These are phyloP conservation scores for Globisporangium lucens DNA, from an alignment of 352 stramenopile species.

Conservation along the genomic window DNA sequence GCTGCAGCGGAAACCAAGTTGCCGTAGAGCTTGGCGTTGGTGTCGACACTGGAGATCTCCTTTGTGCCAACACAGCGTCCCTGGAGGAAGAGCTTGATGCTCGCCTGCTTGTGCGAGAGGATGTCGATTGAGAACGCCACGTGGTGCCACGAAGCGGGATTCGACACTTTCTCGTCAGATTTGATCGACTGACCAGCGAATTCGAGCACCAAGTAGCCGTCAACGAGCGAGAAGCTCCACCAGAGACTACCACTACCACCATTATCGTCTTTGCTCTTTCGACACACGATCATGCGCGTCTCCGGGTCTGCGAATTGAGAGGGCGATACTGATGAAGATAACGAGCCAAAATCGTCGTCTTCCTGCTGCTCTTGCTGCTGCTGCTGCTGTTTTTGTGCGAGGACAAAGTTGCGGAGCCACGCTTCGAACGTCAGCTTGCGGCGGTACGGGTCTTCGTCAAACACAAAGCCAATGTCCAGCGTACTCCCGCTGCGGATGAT, in stretches of 20 bases:
- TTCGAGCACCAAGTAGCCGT: constrained; percentile 42
- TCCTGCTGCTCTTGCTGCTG: constrained; percentile 36
- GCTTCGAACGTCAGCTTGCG: constrained; percentile 72
- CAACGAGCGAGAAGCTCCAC: constrained; percentile 48
- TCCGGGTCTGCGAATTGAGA: constrained; percentile 8
- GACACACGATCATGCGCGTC: constrained; percentile 14
- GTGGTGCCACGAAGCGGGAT: constrained; percentile 53
- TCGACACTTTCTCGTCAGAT: constrained; percentile 40
- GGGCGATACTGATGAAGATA: not conserved
- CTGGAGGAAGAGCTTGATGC: constrained; percentile 61
- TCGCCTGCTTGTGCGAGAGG: constrained; percentile 39
- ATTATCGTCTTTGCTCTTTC: constrained; percentile 10
- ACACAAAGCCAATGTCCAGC: constrained; percentile 63
- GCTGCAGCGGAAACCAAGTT: not conserved
- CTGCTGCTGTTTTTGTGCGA: constrained; percentile 31
- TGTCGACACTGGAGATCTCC: constrained; percentile 35
- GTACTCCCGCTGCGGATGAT: constrained; percentile 49
- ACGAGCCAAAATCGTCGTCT: constrained; percentile 13
- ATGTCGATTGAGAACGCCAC: constrained; percentile 71
- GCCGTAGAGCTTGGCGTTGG: constrained; percentile 22
- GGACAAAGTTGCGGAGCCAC: constrained; percentile 65
- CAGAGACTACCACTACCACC: constrained; percentile 16
- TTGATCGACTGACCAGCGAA: constrained; percentile 44
- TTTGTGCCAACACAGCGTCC: constrained; percentile 49
- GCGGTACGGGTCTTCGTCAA: constrained; percentile 80